A percentile compares a stretch with the other conserved stretches of the same genome.
Evolutionary conservation across 2,329 filamentous ascomycete genomes (phyloP).

Genomic region (Aureobasidium sp.): DNA sequence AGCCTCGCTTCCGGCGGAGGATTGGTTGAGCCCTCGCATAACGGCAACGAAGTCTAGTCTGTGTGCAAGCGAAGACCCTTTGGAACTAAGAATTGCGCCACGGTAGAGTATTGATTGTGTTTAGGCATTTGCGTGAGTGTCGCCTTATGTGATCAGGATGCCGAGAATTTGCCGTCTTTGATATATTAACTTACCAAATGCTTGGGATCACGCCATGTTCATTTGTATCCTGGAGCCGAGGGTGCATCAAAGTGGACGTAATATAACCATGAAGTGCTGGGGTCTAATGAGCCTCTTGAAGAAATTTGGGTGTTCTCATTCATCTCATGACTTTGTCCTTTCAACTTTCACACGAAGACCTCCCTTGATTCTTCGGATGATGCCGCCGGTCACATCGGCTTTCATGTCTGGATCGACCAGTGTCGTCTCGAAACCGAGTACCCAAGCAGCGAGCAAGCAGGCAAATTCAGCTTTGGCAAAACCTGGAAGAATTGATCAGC

Average conservation of each 20-base stretch:
- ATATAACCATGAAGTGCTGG: neutral
- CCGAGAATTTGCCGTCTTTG: neutral
- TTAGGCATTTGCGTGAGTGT: neutral
- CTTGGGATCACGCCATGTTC: neutral
- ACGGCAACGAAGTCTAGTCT: neutral
- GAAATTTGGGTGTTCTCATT: no score
- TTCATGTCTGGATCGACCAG: constrained; percentile 17
- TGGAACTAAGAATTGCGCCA: neutral
- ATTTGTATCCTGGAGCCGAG: neutral
- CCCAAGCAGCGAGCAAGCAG: constrained; percentile 22
- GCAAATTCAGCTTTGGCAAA: constrained; percentile 26
- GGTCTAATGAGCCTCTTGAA: no score
- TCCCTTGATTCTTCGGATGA: constrained; percentile 14
- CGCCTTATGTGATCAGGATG: neutral
- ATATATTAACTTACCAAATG: neutral
- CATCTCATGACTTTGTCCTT: constrained; percentile 8
- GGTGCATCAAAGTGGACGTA: neutral
- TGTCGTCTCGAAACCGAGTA: constrained; percentile 20
- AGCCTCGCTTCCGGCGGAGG: neutral
- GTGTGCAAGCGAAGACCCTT: neutral
- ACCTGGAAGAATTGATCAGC: neutral
- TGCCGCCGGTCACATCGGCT: constrained; percentile 8
- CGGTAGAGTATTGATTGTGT: neutral
- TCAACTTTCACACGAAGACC: constrained; percentile 14
- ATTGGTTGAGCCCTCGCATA: neutral